Evolutionary conservation across 2,329 filamentous ascomycete species (phyloP).

Genomic region (Elsinoe fawcettii): DNA sequence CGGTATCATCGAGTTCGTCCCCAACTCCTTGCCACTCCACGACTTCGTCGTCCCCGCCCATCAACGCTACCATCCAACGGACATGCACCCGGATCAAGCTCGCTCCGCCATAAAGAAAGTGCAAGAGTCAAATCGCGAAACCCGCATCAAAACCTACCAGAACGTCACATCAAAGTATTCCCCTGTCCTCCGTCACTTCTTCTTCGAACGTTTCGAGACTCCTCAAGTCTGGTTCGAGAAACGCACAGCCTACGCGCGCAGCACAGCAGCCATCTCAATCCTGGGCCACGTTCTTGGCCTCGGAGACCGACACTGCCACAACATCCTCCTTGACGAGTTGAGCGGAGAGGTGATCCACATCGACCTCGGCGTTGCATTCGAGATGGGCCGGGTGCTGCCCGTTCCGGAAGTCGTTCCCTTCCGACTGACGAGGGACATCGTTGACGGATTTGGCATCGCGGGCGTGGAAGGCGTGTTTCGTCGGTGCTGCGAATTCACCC

Average conservation of each 20-base stretch:
- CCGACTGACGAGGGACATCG: slow-evolving; percentile 83
- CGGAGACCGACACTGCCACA: slow-evolving; percentile 91
- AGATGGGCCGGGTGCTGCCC: slow-evolving; percentile 88
- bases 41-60: slow-evolving; percentile 90
- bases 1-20: slow-evolving; percentile 94
- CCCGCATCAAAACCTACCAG: slow-evolving; percentile 66
- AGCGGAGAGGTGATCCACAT: slow-evolving; percentile 95
- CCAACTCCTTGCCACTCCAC: slow-evolving; percentile 83
- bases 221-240: slow-evolving; percentile 94
- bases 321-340: slow-evolving; percentile 83
- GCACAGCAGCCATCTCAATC: slow-evolving; percentile 90
- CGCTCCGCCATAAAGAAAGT: slow-evolving; percentile 71
- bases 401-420: slow-evolving; percentile 96
- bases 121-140: slow-evolving; percentile 60
- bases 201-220: slow-evolving; percentile 87
- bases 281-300: slow-evolving; percentile 87
- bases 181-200: slow-evolving; percentile 93
- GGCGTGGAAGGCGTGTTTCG: slow-evolving; percentile 94
- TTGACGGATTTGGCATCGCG: slow-evolving; percentile 94
- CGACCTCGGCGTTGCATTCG: slow-evolving; percentile 92
- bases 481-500: slow-evolving; percentile 95
- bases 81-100: slow-evolving; percentile 67
- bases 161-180: slow-evolving; percentile 75
- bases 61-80: slow-evolving; percentile 73
- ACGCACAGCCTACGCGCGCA: slow-evolving; percentile 83